Evolutionary conservation across 352 stramenopile genomes (phyloP).

Genomic region (Saprolegnia diclina): DNA sequence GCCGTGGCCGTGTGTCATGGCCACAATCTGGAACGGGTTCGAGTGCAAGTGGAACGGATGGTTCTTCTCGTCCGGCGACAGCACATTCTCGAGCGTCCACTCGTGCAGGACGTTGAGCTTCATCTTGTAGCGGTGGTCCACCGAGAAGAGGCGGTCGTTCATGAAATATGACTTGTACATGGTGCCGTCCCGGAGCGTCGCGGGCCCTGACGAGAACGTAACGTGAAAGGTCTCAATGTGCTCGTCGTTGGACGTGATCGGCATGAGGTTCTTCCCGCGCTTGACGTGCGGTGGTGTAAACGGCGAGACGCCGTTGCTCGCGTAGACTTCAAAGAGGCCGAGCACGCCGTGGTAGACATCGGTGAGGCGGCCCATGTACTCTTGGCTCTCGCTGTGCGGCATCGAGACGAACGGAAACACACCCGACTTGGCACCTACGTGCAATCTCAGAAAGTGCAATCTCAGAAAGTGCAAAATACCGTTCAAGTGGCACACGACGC

Average conservation of each 20-base stretch:
- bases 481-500: constrained; percentile 48
- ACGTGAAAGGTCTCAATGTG: background rate
- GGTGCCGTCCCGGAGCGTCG: constrained; percentile 39
- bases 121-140: constrained; percentile 46
- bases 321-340: constrained; percentile 52
- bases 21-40: constrained; percentile 78
- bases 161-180: constrained; percentile 72
- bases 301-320: constrained; percentile 32
- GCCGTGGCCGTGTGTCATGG: constrained; percentile 55
- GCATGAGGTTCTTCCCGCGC: background rate
- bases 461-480: background rate
- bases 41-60: constrained; percentile 84
- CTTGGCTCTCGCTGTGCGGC: constrained; percentile 36
- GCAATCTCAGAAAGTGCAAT: background rate
- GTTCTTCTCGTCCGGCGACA: constrained; percentile 53
- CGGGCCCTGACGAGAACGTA: constrained; percentile 23
- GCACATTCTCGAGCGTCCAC: constrained; percentile 64
- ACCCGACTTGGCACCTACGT: constrained; percentile 27
- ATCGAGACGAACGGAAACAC: constrained; percentile 58
- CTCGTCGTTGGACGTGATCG: background rate
- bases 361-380: constrained; percentile 48
- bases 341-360: constrained; percentile 59
- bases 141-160: constrained; percentile 56
- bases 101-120: constrained; percentile 53
- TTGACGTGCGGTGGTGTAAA: constrained; percentile 17